A percentile compares a stretch with the other conserved stretches of the same genome.
These are phyloP conservation scores for Syzygium malaccense DNA, from an alignment of 441 rosid species.

Conservation along the genomic window DNA sequence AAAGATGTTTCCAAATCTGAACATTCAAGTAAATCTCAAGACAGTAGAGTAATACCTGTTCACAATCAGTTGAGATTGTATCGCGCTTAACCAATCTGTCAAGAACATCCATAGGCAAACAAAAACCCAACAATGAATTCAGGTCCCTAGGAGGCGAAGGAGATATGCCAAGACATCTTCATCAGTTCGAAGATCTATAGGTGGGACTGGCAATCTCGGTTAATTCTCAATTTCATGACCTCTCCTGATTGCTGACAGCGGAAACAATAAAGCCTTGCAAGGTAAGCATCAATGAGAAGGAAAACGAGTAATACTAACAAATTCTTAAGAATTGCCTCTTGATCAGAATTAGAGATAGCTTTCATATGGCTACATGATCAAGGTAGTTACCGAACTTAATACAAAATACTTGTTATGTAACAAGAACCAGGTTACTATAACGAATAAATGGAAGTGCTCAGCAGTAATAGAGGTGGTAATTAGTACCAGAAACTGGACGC, in stretches of 20 bases:
- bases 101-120: background rate
- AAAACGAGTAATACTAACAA: background rate
- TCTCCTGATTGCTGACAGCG: background rate
- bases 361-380: background rate
- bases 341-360: background rate
- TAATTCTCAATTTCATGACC: background rate
- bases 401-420: too few species aligned
- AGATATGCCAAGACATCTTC: background rate
- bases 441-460: too few species aligned
- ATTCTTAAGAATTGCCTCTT: background rate
- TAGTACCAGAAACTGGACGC: too few species aligned
- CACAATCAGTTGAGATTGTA: background rate
- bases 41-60: too few species aligned
- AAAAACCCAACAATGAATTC: too few species aligned
- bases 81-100: background rate
- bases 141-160: background rate
- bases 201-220: background rate
- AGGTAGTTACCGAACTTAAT: too few species aligned
- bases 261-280: too few species aligned
- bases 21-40: background rate
- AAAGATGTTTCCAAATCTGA: background rate
- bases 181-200: background rate
- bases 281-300: background rate
- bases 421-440: too few species aligned
- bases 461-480: too few species aligned